These are phyloP conservation scores for Saturnispora bothae DNA, from an alignment of 805 yeast genomes.

Conservation along the genomic window DNA sequence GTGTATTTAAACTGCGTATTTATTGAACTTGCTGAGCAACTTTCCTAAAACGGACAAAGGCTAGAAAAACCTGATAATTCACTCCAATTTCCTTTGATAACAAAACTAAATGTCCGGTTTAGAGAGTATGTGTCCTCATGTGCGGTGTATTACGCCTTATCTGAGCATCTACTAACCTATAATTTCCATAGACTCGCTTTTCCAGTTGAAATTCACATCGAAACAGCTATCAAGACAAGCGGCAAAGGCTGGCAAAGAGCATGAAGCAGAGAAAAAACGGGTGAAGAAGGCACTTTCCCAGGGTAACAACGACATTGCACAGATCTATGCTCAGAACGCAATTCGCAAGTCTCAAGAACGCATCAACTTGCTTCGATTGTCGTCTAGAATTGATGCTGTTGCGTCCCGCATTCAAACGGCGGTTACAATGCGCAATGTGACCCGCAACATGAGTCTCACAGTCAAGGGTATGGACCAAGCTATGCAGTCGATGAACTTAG, in stretches of 20 bases:
- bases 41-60: background rate
- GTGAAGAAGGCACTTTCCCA: slow-evolving; percentile 80
- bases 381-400: slow-evolving; percentile 90
- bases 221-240: slow-evolving; percentile 89
- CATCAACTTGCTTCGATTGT: slow-evolving; percentile 65
- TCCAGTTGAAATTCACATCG: slow-evolving; percentile 78
- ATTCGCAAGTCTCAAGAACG: slow-evolving; percentile 85
- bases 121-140: slow-evolving; percentile 27
- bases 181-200: slow-evolving; percentile 42
- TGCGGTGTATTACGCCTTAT: too few relatives aligned
- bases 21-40: too few relatives aligned
- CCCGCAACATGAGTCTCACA: slow-evolving; percentile 87
- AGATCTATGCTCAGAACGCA: slow-evolving; percentile 90
- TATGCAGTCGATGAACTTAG: slow-evolving; percentile 89
- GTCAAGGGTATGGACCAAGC: slow-evolving; percentile 96
- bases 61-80: background rate
- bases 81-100: background rate
- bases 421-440: slow-evolving; percentile 91
- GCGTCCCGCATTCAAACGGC: slow-evolving; percentile 96
- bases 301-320: slow-evolving; percentile 87
- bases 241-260: slow-evolving; percentile 82
- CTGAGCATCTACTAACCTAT: slow-evolving; percentile 8
- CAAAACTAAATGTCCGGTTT: slow-evolving; percentile 28
- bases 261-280: slow-evolving; percentile 73
- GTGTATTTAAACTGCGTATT: too few relatives aligned